A percentile compares a stretch with the other conserved stretches of the same genome.
These are phyloP conservation scores for Gynandropsis gynandra DNA, from an alignment of 345 rosid genomes.

Conservation along the genomic window DNA sequence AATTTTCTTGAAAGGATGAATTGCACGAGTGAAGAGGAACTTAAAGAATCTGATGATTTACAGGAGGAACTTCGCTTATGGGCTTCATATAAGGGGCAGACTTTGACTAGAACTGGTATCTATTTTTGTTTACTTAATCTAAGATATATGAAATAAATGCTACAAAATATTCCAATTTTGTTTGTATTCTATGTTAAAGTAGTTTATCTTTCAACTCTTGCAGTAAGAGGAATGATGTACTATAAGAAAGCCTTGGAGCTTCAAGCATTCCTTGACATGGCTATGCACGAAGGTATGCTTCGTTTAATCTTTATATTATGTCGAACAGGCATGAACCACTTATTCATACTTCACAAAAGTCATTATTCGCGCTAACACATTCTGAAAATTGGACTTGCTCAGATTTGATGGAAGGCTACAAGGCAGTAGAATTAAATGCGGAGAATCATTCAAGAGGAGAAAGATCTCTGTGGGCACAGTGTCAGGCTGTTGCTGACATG, in stretches of 20 bases:
- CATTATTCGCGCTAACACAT: constrained; percentile 18
- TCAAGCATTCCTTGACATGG: constrained; percentile 99
- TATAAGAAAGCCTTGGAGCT: constrained; percentile 95
- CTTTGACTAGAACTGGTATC: constrained; percentile 95
- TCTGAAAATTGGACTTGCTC: constrained; percentile 23
- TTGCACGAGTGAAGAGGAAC: constrained; percentile 55
- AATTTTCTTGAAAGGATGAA: constrained; percentile 82
- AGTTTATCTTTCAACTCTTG: constrained; percentile 15
- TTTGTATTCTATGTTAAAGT: neutral
- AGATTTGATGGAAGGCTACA: constrained; percentile 97
- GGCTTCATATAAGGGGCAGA: constrained; percentile 99
- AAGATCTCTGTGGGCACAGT: constrained; percentile 76
- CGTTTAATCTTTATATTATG: constrained; percentile 4
- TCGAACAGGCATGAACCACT: neutral
- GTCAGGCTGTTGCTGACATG: constrained; percentile 99
- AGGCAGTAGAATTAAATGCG: constrained; percentile 69
- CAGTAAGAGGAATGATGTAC: constrained; percentile 99
- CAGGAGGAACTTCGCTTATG: constrained; percentile 82
- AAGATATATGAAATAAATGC: constrained; percentile 13
- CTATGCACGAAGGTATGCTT: constrained; percentile 75
- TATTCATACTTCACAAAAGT: constrained; percentile 2
- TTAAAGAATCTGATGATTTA: constrained; percentile 45
- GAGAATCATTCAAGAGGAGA: constrained; percentile 69
- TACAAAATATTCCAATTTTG: neutral
- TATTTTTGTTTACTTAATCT: constrained; percentile 11